Evolutionary conservation across 2,329 filamentous ascomycete genomes (phyloP), one percentile per base, ranked within the genome.

Genomic region (Pyrenophora tritici-repentis): DNA sequence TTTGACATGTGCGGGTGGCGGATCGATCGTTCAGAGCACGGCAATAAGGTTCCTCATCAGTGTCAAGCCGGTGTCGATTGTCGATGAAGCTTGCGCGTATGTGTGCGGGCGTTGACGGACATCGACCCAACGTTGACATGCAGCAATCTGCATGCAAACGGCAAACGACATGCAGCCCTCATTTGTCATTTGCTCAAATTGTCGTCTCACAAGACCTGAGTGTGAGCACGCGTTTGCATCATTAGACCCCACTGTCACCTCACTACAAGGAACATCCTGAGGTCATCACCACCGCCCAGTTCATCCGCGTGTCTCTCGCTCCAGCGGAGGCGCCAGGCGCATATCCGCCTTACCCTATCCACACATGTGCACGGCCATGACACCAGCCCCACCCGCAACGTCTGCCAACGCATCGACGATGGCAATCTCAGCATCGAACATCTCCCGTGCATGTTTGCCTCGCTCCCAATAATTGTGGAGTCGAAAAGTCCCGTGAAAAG

Each of bases 361-460:
- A 20, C 18, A 3, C 18, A 20, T 20, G 18, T n/a, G 18, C 18
- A 6, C 22, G 22, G 20, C 20, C 20, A 7, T 22, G 20, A 22
- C 22, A 24, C 38, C 35, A 34, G 44, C 36, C 22, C 9, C 18
- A 39, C 22, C 22, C 44, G n/a, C 8, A 47, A 18, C 32, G 26
- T 16, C 34, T 26, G 13, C 35, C 38, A 22, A 42, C 8, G 14
- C 48, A 53, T 55, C 53, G 53, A 46, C 53, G 53, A 55, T 55
- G 48, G 17, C 20, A 29, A 20, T 16, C 22, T 20, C 20, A 20
- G 10, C 52, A 55, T 55, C 53, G 53, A 49, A 38, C 36, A 55
- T 55, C 53, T 55, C 44, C 53, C 53, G 48, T 42, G 36, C 14
- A 20, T 20, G 18, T 2, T 20, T 20, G 18, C 18, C 18, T 20